Percentiles rank a stretch among this genome's conserved stretches.
These are phyloP conservation scores for Skeletonema marinoi DNA, from an alignment of 108 stramenopile species.

Conservation along the genomic window DNA sequence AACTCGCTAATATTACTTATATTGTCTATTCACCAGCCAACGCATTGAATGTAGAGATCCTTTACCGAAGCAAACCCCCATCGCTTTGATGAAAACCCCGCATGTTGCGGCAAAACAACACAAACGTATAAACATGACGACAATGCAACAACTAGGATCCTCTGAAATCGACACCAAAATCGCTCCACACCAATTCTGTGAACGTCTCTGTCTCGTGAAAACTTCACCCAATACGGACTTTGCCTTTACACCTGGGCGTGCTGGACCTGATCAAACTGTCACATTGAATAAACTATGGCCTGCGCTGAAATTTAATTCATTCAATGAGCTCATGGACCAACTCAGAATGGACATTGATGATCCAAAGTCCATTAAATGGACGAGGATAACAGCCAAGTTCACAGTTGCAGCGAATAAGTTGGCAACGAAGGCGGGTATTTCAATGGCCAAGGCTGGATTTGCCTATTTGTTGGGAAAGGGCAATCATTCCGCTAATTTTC, in stretches of 20 bases:
- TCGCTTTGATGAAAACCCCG: neutral
- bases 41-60: neutral
- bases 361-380: no score
- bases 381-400: neutral
- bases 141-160: neutral
- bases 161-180: slow-evolving; percentile 3
- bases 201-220: slow-evolving; percentile 7
- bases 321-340: neutral
- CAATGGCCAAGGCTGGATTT: neutral
- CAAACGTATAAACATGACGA: neutral
- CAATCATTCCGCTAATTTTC: neutral
- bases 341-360: neutral
- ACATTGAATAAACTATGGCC: slow-evolving; percentile 7
- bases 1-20: neutral
- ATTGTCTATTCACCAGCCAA: neutral
- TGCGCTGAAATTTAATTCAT: slow-evolving; percentile 5
- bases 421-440: neutral
- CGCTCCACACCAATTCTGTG: slow-evolving; percentile 2
- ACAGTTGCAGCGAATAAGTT: neutral
- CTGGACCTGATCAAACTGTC: neutral
- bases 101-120: neutral
- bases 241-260: slow-evolving; percentile 2
- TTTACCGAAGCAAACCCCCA: neutral
- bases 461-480: neutral
- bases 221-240: neutral